A percentile compares a stretch with the other conserved stretches of the same genome.
These are phyloP conservation scores for Ophiocordyceps camponoti-saundersi DNA, from an alignment of 2,329 filamentous ascomycete genomes.

Conservation along the genomic window DNA sequence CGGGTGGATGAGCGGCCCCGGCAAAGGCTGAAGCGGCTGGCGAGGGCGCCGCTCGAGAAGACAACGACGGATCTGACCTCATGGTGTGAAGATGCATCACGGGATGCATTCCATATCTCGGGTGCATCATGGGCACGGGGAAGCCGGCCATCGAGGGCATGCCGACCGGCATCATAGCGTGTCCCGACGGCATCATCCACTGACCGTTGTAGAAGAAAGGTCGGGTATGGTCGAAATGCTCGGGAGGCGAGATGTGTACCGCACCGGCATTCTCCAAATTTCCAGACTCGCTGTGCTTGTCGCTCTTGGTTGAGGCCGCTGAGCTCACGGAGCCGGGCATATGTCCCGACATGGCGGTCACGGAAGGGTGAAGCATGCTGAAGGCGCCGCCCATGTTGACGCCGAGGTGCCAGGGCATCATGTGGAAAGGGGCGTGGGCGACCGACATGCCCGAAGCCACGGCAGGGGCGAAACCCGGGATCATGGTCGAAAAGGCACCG, in stretches of 20 bases:
- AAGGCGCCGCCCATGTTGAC: constrained; percentile 14
- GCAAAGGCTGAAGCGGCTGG: constrained; percentile 4
- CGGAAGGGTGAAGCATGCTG: constrained; percentile 9
- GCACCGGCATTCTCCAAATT: constrained; percentile 14
- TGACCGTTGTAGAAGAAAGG: constrained; percentile 29
- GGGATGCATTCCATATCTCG: constrained; percentile 5
- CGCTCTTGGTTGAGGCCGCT: constrained; percentile 7
- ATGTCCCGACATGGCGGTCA: constrained; percentile 7
- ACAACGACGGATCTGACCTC: constrained; percentile 5
- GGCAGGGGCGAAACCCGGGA: constrained; percentile 13
- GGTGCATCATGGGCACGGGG: constrained; percentile 8
- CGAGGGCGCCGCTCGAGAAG: constrained; percentile 4
- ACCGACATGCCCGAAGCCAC: constrained; percentile 14
- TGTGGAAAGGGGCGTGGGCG: constrained; percentile 14
- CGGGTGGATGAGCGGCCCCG: constrained; percentile 19
- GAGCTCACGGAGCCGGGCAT: constrained; percentile 6
- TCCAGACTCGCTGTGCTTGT: constrained; percentile 14
- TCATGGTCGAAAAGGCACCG: constrained; percentile 13
- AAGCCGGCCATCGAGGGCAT: constrained; percentile 13
- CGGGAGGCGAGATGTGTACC: constrained; percentile 20
- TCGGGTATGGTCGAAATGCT: constrained; percentile 27
- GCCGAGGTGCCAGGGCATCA: constrained; percentile 24
- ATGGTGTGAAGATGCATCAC: constrained; percentile 8
- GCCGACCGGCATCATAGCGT: constrained; percentile 10
- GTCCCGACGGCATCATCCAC: constrained; percentile 18